Conservation (phyloP, 805 yeast genomes). For the Naumovozyma dairenensis region DNA sequence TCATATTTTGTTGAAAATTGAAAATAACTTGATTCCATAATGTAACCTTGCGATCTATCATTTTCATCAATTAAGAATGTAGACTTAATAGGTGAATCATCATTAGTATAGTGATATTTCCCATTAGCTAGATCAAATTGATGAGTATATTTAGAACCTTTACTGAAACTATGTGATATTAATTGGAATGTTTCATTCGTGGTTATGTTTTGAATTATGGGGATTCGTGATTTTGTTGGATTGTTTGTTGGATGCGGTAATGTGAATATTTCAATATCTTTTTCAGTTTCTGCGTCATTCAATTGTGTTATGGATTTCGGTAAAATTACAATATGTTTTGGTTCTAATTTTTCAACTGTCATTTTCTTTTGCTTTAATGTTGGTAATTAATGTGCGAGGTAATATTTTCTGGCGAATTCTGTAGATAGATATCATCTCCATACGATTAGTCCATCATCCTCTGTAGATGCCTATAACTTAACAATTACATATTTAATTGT, state of each 20-base stretch:
- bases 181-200: constrained; percentile 13
- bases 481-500: too few species aligned
- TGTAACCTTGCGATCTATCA: constrained; percentile 17
- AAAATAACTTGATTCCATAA: constrained; percentile 13
- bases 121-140: constrained; percentile 18
- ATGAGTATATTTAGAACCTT: constrained; percentile 14
- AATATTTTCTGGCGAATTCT: too few species aligned
- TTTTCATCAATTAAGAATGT: constrained; percentile 14
- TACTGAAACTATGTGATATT: constrained; percentile 19
- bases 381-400: too few species aligned
- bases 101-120: constrained; percentile 19
- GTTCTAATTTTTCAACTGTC: neutral
- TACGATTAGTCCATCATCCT: too few species aligned
- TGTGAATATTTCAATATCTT: constrained; percentile 9
- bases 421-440: too few species aligned
- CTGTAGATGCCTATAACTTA: too few species aligned
- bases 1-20: constrained; percentile 15
- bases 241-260: constrained; percentile 26
- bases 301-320: constrained; percentile 1
- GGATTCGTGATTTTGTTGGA: constrained; percentile 10
- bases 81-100: constrained; percentile 20
- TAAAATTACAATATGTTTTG: constrained; percentile 1
- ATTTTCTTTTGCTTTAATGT: too few species aligned
- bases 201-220: constrained; percentile 8
- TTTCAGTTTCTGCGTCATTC: neutral